phyloP scores from a whole-genome alignment of 306 rosid genomes.

The Corylus avellana region DNA sequence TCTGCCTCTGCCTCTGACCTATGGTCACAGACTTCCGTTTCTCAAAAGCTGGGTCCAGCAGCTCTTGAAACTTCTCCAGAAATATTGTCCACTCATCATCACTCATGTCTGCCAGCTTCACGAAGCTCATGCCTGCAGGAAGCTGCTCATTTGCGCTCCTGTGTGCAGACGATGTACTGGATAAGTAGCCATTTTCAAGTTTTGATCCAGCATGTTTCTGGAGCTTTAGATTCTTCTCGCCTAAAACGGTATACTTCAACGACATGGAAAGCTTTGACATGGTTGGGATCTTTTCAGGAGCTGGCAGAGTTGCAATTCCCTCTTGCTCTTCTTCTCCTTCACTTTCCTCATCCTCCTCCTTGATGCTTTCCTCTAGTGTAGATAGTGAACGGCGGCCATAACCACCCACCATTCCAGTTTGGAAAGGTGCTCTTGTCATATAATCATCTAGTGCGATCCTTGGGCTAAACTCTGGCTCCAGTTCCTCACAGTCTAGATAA shows the following conservation, averaged over 20 bases:
- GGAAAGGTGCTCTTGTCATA: constrained; percentile 41
- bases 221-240: constrained; percentile 58
- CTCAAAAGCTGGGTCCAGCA: constrained; percentile 74
- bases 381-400: constrained; percentile 60
- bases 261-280: constrained; percentile 61
- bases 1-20: constrained; percentile 90
- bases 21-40: constrained; percentile 62
- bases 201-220: constrained; percentile 48
- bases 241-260: constrained; percentile 54
- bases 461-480: constrained; percentile 32
- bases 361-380: constrained; percentile 78
- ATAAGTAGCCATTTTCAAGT: constrained; percentile 49
- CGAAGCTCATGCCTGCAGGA: constrained; percentile 79
- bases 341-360: constrained; percentile 67
- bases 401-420: constrained; percentile 42
- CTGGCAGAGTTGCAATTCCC: constrained; percentile 24
- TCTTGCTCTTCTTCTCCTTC: constrained; percentile 60
- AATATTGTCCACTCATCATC: constrained; percentile 81
- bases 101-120: constrained; percentile 72
- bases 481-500: constrained; percentile 71
- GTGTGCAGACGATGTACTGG: constrained; percentile 73
- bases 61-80: constrained; percentile 75
- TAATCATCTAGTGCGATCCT: constrained; percentile 46
- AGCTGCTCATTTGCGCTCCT: constrained; percentile 94
- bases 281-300: constrained; percentile 38